Percentiles rank a stretch among this genome's conserved stretches.
phyloP scores from a whole-genome alignment of 805 yeast species.

The Kluyveromyces starmeri region DNA sequence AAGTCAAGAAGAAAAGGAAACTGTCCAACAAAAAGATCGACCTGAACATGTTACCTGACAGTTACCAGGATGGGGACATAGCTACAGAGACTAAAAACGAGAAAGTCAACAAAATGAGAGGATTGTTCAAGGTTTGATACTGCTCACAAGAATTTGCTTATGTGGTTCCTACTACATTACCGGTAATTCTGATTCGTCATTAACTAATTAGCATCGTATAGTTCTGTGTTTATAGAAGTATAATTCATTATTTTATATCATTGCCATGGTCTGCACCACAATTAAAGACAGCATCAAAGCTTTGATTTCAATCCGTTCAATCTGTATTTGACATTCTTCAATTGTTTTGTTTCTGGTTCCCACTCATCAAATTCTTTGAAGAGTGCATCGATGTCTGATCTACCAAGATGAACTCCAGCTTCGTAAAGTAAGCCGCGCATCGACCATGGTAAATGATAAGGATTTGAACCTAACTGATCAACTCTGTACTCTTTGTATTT shows the following conservation, averaged over 20 bases:
- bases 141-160: too few relatives aligned
- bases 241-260: background rate
- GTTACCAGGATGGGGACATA: slow-evolving; percentile 12
- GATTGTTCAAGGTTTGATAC: slow-evolving; percentile 3
- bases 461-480: slow-evolving; percentile 64
- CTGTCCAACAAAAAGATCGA: slow-evolving; percentile 16
- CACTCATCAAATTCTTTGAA: slow-evolving; percentile 70
- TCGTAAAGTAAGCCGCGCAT: slow-evolving; percentile 74
- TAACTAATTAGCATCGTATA: too few relatives aligned
- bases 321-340: slow-evolving; percentile 78
- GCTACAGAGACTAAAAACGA: background rate
- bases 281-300: slow-evolving; percentile 7
- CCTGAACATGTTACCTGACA: slow-evolving; percentile 13
- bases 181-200: too few relatives aligned
- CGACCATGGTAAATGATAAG: slow-evolving; percentile 88
- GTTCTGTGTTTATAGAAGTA: background rate
- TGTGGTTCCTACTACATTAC: too few relatives aligned
- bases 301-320: slow-evolving; percentile 43
- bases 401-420: slow-evolving; percentile 42
- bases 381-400: slow-evolving; percentile 50
- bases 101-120: slow-evolving; percentile 1
- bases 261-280: too few relatives aligned
- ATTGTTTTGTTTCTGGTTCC: slow-evolving; percentile 76
- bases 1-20: slow-evolving; percentile 9
- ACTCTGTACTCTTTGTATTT: slow-evolving; percentile 42